A percentile compares a stretch with the other conserved stretches of the same genome.
Conservation (phyloP, 106 monocot genomes). For the Dendrobium huoshanense region DNA sequence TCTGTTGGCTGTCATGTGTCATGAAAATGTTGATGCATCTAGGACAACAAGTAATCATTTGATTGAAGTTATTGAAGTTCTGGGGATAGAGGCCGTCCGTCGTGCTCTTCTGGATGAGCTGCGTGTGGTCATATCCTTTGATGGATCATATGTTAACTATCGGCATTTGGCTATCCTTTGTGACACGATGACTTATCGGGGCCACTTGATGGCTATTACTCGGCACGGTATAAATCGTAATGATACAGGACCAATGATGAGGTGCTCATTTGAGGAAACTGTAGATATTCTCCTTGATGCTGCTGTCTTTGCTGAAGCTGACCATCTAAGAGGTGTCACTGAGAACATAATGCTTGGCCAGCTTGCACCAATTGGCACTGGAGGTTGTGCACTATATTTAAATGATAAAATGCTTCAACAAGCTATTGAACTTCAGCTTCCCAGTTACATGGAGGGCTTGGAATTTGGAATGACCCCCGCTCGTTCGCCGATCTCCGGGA, state of each 20-base stretch:
- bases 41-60: conserved; percentile 97
- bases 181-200: conserved; percentile 97
- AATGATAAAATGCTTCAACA: conserved; percentile 97
- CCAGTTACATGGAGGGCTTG: conserved; percentile 90
- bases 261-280: conserved; percentile 98
- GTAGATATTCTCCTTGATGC: conserved; percentile 97
- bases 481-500: conserved; percentile 76
- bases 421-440: conserved; percentile 93
- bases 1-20: conserved; percentile 87
- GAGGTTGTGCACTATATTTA: conserved; percentile 70
- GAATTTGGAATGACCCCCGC: conserved; percentile 96
- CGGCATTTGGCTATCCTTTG: conserved; percentile 95
- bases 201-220: conserved; percentile 97
- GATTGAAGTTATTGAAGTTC: conserved; percentile 97
- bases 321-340: conserved; percentile 85
- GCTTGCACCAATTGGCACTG: conserved; percentile 94
- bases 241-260: conserved; percentile 95
- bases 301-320: conserved; percentile 90
- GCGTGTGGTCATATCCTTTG: conserved; percentile 95
- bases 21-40: conserved; percentile 80
- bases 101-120: conserved; percentile 88
- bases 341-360: conserved; percentile 99
- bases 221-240: conserved; percentile 95
- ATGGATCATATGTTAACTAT: conserved; percentile 98
- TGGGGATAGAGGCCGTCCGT: conserved; percentile 96